Evolutionary conservation across 306 rosid genomes (phyloP), one percentile per base, ranked within the genome.

Genomic region (Vachellia collinsii): DNA sequence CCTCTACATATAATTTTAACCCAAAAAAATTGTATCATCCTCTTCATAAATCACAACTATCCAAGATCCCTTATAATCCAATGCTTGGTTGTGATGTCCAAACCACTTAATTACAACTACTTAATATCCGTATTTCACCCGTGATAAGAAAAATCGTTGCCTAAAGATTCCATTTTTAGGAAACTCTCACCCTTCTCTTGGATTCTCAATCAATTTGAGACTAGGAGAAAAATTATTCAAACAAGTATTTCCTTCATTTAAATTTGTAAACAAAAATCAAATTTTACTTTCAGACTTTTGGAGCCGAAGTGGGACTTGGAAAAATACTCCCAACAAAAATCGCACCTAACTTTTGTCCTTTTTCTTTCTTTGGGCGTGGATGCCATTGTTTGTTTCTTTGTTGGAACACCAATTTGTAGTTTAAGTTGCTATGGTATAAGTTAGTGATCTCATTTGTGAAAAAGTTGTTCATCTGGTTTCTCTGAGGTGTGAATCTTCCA

Each of bases 401-500:
- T 66, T 59, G 61, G 48, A 66, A 36, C 61, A 17, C 29, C 23
- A 47, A 42, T 68, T 79, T 70, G 77, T 73, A 5, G 80, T 72
- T 14, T 42, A 67, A 77, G n/a, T 59, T 63, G 38, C 36, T 47
- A 67, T 23, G 3, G 68, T 42, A 37, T 3, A 77, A 78, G 7
- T 37, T 54, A 66, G 29, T 66, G 46, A 53, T 63, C 77, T 43
- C 12, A 71, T 47, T 62, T 72, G 71, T 76, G 72, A 22, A 53
- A 17, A 17, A 58, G 71, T 75, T 7, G 11, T 20, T 20, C 7
- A 56, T 38, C 59, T 73, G 47, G 42, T 34, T 72, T 47, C 56
- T 62, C 61, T 78, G 81, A 76, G 70, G 56, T 78, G 44, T 82
- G 34, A 74, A 82, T 70, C 61, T 80, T 82, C 34, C 38, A 51